A percentile compares a stretch with the other conserved stretches of the same genome.
phyloP scores from a whole-genome alignment of 1,139 yeast genomes.

The Cylindricascospora bacillispora region DNA sequence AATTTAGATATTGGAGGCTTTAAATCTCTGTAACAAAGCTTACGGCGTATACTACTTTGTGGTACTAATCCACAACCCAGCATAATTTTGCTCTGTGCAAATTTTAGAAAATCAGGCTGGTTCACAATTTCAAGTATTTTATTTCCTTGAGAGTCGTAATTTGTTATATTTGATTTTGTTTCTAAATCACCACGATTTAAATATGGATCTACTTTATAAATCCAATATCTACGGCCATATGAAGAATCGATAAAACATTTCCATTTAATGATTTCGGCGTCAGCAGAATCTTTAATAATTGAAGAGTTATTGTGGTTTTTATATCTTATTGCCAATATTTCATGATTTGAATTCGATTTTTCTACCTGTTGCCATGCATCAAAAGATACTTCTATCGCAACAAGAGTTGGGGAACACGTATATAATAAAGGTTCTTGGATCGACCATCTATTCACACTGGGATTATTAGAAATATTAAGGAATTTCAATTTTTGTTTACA shows the following conservation, averaged over 20 bases:
- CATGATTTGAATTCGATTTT: constrained; percentile 24
- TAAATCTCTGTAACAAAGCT: constrained; percentile 20
- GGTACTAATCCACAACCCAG: constrained; percentile 24
- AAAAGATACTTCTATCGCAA: constrained; percentile 28
- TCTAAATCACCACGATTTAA: constrained; percentile 26
- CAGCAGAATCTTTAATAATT: constrained; percentile 13
- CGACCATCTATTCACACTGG: constrained; percentile 37
- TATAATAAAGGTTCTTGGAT: constrained; percentile 38
- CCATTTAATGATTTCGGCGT: constrained; percentile 35
- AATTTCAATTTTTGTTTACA: constrained; percentile 28
- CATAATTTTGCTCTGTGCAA: constrained; percentile 47
- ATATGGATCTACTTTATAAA: constrained; percentile 38
- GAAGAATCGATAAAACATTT: constrained; percentile 29
- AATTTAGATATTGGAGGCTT: constrained; percentile 25
- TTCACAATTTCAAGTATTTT: constrained; percentile 42
- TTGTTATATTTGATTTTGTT: constrained; percentile 26
- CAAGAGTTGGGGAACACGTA: constrained; percentile 29
- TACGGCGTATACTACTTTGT: constrained; percentile 18
- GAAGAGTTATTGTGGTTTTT: constrained; percentile 9
- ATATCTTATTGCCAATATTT: constrained; percentile 25
- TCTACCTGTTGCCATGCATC: constrained; percentile 30
- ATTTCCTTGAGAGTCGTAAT: constrained; percentile 54
- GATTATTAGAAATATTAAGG: constrained; percentile 41
- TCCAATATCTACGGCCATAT: constrained; percentile 72
- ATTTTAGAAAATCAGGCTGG: constrained; percentile 49